These are phyloP conservation scores for Phytophthora boehmeriae DNA, from an alignment of 352 stramenopile species.

Conservation along the genomic window DNA sequence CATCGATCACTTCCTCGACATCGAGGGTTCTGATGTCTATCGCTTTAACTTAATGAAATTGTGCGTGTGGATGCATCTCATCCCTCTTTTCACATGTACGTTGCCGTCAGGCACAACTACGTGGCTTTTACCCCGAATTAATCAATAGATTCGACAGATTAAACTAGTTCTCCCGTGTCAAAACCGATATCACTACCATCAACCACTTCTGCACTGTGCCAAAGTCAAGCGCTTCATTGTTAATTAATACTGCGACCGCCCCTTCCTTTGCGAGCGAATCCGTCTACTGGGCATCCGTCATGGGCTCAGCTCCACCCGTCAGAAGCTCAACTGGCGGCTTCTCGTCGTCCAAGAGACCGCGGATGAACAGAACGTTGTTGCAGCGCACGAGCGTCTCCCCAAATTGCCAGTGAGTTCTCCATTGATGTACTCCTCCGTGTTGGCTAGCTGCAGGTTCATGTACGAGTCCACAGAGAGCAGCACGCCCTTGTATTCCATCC, in stretches of 20 bases:
- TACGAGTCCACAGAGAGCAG: conserved; percentile 97
- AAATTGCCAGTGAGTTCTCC: conserved; percentile 96
- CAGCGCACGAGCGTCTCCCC: conserved; percentile 99
- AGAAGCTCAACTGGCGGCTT: conserved; percentile 52
- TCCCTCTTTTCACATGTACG: too few species aligned
- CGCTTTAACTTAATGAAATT: too few species aligned
- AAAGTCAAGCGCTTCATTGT: too few species aligned
- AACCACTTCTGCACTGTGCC: too few species aligned
- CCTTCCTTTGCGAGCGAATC: neutral
- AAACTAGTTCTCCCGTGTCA: too few species aligned
- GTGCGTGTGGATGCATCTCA: too few species aligned
- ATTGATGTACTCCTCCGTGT: conserved; percentile 98
- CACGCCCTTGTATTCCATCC: conserved; percentile 98
- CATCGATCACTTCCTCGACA: too few species aligned
- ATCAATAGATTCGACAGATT: too few species aligned
- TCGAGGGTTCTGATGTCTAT: too few species aligned
- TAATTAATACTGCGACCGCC: conserved; percentile 15
- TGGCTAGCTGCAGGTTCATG: conserved; percentile 98
- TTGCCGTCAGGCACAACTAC: too few species aligned
- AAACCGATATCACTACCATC: too few species aligned
- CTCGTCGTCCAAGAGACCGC: conserved; percentile 80
- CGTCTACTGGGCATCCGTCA: conserved; percentile 39
- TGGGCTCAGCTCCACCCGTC: conserved; percentile 42
- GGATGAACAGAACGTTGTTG: conserved; percentile 99
- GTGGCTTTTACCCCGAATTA: too few species aligned